Evolutionary conservation across 1,139 yeast species (phyloP).

Genomic region (Sugiyamaella neomexicana): DNA sequence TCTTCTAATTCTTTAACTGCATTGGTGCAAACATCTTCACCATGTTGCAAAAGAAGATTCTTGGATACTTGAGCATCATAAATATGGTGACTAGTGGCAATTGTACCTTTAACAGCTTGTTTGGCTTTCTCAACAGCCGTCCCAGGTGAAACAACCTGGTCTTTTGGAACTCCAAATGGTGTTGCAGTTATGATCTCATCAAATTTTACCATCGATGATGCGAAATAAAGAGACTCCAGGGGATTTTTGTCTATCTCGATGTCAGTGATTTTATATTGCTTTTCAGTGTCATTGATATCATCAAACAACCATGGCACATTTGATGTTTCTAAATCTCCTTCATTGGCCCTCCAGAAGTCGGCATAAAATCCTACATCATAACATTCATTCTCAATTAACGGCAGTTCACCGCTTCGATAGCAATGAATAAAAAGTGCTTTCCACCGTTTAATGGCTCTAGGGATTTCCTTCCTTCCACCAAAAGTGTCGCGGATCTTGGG

Average conservation of each 20-base stretch:
- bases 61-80: slow-evolving; percentile 50
- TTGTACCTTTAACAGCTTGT: slow-evolving; percentile 53
- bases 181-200: slow-evolving; percentile 30
- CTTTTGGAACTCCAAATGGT: slow-evolving; percentile 24
- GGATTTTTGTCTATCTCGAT: slow-evolving; percentile 25
- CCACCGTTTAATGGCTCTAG: slow-evolving; percentile 57
- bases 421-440: slow-evolving; percentile 56
- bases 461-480: slow-evolving; percentile 56
- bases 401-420: slow-evolving; percentile 52
- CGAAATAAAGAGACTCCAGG: slow-evolving; percentile 26
- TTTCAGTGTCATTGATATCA: slow-evolving; percentile 38
- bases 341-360: slow-evolving; percentile 58
- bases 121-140: slow-evolving; percentile 34
- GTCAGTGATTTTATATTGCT: slow-evolving; percentile 36
- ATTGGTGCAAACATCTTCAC: slow-evolving; percentile 48
- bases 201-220: slow-evolving; percentile 36
- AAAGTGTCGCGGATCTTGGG: slow-evolving; percentile 54
- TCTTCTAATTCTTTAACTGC: slow-evolving; percentile 57
- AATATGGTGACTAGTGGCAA: slow-evolving; percentile 54
- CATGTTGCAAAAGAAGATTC: slow-evolving; percentile 46
- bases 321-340: slow-evolving; percentile 38
- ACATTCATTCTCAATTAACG: slow-evolving; percentile 45
- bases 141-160: slow-evolving; percentile 9
- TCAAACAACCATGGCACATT: slow-evolving; percentile 44
- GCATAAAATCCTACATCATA: slow-evolving; percentile 52